Conservation (phyloP, 768 basidiomycete species). For the Lactifluus rugatus region DNA sequence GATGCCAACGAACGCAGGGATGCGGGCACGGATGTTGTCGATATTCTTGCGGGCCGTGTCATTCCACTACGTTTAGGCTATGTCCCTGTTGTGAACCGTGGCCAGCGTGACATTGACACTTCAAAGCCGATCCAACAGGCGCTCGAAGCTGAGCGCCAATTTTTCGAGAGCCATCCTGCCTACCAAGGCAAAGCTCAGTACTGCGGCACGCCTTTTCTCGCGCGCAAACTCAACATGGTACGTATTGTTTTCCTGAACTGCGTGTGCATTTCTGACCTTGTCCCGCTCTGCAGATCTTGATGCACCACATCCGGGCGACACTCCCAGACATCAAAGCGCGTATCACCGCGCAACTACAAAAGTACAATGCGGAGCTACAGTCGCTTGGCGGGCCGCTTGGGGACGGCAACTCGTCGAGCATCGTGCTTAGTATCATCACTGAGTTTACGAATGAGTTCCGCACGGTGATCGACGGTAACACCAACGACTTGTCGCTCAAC, state of each 20-base stretch:
- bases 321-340: slow-evolving; percentile 98
- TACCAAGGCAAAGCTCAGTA: slow-evolving; percentile 93
- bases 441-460: slow-evolving; percentile 98
- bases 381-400: slow-evolving; percentile 81
- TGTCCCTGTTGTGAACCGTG: slow-evolving; percentile 97
- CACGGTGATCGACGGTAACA: slow-evolving; percentile 93
- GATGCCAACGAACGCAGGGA: slow-evolving; percentile 56
- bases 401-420: slow-evolving; percentile 77
- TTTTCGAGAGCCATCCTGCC: slow-evolving; percentile 89
- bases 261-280: not conserved
- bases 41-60: slow-evolving; percentile 94
- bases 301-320: slow-evolving; percentile 97
- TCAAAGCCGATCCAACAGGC: slow-evolving; percentile 79
- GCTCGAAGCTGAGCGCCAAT: slow-evolving; percentile 81
- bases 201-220: slow-evolving; percentile 95
- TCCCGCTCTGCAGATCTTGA: slow-evolving; percentile 63
- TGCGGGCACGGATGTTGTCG: slow-evolving; percentile 94
- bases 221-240: slow-evolving; percentile 90
- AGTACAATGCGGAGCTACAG: slow-evolving; percentile 75
- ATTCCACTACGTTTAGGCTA: slow-evolving; percentile 95
- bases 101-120: slow-evolving; percentile 91
- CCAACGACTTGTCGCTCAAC: slow-evolving; percentile 89
- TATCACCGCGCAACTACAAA: slow-evolving; percentile 83
- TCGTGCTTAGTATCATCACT: slow-evolving; percentile 95
- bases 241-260: slow-evolving; percentile 21